Evolutionary conservation across 2,329 filamentous ascomycete genomes (phyloP).

Genomic region (Ophiostoma montium): DNA sequence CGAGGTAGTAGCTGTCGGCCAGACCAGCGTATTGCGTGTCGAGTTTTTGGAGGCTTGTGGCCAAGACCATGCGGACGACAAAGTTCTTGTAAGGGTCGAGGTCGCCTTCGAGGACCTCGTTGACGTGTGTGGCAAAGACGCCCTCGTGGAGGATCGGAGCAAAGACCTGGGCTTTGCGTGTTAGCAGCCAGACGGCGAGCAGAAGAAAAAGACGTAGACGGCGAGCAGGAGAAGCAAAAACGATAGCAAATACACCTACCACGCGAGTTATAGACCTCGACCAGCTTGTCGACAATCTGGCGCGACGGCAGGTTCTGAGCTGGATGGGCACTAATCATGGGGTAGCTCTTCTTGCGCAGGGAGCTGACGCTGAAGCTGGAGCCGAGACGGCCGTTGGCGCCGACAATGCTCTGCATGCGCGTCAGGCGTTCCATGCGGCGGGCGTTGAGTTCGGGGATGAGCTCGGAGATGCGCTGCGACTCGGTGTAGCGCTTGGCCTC

Average conservation of each 20-base stretch:
- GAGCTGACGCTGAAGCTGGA: slow-evolving; percentile 36
- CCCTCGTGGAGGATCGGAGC: slow-evolving; percentile 79
- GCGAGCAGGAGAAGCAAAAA: too few relatives aligned
- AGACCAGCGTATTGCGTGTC: slow-evolving; percentile 81
- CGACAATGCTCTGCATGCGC: slow-evolving; percentile 51
- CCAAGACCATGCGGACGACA: slow-evolving; percentile 77
- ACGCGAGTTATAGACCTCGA: slow-evolving; percentile 78
- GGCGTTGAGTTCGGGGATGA: slow-evolving; percentile 61
- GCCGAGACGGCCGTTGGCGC: slow-evolving; percentile 33
- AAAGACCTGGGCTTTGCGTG: slow-evolving; percentile 61
- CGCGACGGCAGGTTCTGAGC: slow-evolving; percentile 62
- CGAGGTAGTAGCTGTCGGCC: slow-evolving; percentile 88
- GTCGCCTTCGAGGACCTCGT: slow-evolving; percentile 66
- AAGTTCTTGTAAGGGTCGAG: slow-evolving; percentile 76
- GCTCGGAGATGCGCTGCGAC: slow-evolving; percentile 78
- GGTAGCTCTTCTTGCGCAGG: slow-evolving; percentile 70
- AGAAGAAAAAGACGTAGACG: too few relatives aligned
- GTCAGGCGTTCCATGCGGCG: slow-evolving; percentile 38
- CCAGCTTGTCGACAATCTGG: slow-evolving; percentile 59
- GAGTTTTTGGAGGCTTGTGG: slow-evolving; percentile 87
- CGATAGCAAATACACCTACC: too few relatives aligned
- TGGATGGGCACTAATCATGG: slow-evolving; percentile 73
- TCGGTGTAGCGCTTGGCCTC: slow-evolving; percentile 89
- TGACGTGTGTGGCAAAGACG: slow-evolving; percentile 58
- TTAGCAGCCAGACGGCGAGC: too few relatives aligned